A percentile compares a stretch with the other conserved stretches of the same genome.
These are phyloP conservation scores for Dendrobium huoshanense DNA, from an alignment of 106 monocot species.

Conservation along the genomic window DNA sequence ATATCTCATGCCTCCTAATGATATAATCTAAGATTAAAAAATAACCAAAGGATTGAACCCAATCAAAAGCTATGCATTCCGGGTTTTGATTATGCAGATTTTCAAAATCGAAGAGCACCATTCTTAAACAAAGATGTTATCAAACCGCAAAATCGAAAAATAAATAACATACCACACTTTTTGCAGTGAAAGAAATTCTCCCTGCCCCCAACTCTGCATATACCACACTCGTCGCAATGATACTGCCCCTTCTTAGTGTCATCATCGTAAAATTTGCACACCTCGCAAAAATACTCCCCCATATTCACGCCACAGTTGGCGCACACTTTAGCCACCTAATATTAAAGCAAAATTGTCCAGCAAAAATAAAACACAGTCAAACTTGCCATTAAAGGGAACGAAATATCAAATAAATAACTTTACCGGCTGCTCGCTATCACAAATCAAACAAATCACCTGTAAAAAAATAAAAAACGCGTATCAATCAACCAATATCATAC, in stretches of 20 bases:
- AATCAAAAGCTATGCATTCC: background rate
- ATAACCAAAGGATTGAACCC: background rate
- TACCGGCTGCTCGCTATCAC: constrained; percentile 74
- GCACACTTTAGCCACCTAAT: constrained; percentile 65
- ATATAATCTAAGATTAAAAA: background rate
- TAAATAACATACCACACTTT: constrained; percentile 62
- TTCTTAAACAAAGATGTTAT: background rate
- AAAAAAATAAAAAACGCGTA: background rate
- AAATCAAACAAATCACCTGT: constrained; percentile 80
- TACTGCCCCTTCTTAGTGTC: constrained; percentile 62
- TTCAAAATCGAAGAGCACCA: background rate
- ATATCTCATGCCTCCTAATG: background rate
- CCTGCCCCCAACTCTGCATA: constrained; percentile 84
- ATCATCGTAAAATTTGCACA: constrained; percentile 86
- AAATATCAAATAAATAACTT: background rate
- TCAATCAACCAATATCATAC: background rate
- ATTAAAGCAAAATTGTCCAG: background rate
- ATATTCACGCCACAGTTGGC: constrained; percentile 80
- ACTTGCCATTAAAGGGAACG: background rate
- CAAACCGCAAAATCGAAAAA: background rate
- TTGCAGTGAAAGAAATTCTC: constrained; percentile 83
- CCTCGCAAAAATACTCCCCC: constrained; percentile 81
- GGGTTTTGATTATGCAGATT: background rate
- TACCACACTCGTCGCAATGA: constrained; percentile 84
- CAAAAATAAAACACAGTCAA: constrained; percentile 1